phyloP scores from a whole-genome alignment of 495 filamentous ascomycete genomes.

The Penicillium coprophilum region DNA sequence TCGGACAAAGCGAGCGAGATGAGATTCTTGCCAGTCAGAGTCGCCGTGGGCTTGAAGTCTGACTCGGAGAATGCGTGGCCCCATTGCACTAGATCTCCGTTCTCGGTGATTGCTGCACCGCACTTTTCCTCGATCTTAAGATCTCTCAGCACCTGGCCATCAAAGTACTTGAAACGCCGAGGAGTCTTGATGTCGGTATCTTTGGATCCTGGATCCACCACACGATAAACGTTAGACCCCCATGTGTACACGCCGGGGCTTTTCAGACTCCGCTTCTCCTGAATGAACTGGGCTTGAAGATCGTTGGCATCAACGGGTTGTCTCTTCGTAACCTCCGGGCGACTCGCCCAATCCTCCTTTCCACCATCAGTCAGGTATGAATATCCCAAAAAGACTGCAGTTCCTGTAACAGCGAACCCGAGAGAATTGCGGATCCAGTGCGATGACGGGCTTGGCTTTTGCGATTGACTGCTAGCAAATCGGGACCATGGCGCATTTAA shows the following conservation, averaged over 20 bases:
- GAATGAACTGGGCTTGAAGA: conserved; percentile 73
- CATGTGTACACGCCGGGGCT: conserved; percentile 89
- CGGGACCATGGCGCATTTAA: conserved; percentile 30
- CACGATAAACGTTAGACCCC: conserved; percentile 84
- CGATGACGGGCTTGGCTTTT: conserved; percentile 16
- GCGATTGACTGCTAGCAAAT: conserved; percentile 34
- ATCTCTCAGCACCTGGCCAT: conserved; percentile 80
- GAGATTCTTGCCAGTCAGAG: conserved; percentile 80
- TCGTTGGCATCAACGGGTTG: conserved; percentile 44
- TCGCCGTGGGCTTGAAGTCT: conserved; percentile 59
- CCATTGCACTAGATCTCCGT: conserved; percentile 91
- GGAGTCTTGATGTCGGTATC: conserved; percentile 77
- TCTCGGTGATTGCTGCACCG: conserved; percentile 85
- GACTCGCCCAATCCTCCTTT: conserved; percentile 22
- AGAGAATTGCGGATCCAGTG: conserved; percentile 40
- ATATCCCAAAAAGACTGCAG: conserved; percentile 39
- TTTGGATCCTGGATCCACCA: conserved; percentile 79
- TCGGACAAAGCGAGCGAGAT: conserved; percentile 67
- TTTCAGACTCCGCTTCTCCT: conserved; percentile 85
- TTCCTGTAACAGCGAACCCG: conserved; percentile 37
- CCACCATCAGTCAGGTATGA: conserved; percentile 31
- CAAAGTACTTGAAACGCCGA: conserved; percentile 76
- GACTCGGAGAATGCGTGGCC: conserved; percentile 69
- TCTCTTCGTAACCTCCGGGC: conserved; percentile 19
- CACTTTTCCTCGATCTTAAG: conserved; percentile 80